Base-by-base conservation (phyloP, 2,329 filamentous ascomycete species). In the Colletotrichum tanaceti region DNA sequence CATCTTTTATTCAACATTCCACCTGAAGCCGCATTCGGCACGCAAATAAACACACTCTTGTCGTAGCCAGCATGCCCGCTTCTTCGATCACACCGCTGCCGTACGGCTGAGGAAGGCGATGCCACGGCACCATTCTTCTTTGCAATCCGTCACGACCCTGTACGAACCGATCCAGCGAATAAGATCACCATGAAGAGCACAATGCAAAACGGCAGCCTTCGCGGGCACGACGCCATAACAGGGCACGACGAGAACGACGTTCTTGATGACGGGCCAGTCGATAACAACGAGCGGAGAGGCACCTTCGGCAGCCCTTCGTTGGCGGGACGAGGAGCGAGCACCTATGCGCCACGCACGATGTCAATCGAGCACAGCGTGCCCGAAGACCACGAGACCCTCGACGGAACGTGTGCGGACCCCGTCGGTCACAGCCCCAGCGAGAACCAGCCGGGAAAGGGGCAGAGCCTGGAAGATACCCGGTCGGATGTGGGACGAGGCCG, bases 301-400 rank as follows among this genome's bases (percentile, higher is more conserved):
- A 67, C 53, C 3, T 63, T 63, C 13, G 65, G 59, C 52, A 58
- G n/a, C 39, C 38, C 53, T 4, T 0, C 22, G 1, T 11, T 20
- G 5, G 39, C 20, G 35, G 14, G 14, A 9, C 1, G 13, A 18
- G 13, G 14, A 11, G 50, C 13, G 18, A 35, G 28, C 46, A 28
- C 32, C 38, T 18, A 41, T 4, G 20, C 38, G 10, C 16, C 16
- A 24, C 18, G 39, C 28, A 13, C 14, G 5, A 39, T 20, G 20
- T 70, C 72, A 7, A 60, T 71, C 50, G 60, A 71, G 20, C 77
- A 79, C 68, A 67, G 77, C 39, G 68, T 72, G 10, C 76, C 77
- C 3, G 70, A 67, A 47, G 73, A 72, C 4, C 85, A 83, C 67
- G 77, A 72, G 49, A 82, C 83, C 68, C 74, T 85, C 28, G 78